A percentile compares a stretch with the other conserved stretches of the same genome.
phyloP scores from a whole-genome alignment of 129 eudicot species.

The Dittrichia graveolens region DNA sequence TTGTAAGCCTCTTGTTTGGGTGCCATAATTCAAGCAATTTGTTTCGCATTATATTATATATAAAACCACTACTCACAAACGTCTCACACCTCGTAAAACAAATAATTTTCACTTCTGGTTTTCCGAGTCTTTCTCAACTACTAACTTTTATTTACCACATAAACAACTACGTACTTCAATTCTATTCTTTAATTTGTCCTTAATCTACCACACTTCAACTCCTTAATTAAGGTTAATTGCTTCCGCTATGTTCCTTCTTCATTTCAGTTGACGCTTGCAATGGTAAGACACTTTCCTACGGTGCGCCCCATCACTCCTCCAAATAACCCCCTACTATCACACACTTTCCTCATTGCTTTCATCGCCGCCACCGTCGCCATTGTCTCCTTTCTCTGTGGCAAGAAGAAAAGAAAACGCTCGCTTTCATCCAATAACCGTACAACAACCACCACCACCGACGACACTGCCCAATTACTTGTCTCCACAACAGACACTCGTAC shows the following conservation, averaged over 20 bases:
- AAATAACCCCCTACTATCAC: slow-evolving; percentile 39
- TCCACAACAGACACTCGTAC: neutral
- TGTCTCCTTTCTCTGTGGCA: slow-evolving; percentile 62
- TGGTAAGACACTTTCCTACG: slow-evolving; percentile 60
- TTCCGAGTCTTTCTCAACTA: slow-evolving; percentile 31
- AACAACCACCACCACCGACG: neutral
- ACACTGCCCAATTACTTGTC: neutral
- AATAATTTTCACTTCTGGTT: slow-evolving; percentile 27
- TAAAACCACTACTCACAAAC: slow-evolving; percentile 25
- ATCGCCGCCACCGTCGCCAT: slow-evolving; percentile 47
- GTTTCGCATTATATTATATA: slow-evolving; percentile 25
- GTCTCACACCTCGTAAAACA: slow-evolving; percentile 24
- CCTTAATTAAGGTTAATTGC: neutral
- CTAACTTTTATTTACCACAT: slow-evolving; percentile 23
- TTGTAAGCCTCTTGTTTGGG: slow-evolving; percentile 16
- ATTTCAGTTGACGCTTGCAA: slow-evolving; percentile 27
- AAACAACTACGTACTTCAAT: too few species aligned
- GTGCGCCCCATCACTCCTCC: slow-evolving; percentile 34
- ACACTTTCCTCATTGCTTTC: slow-evolving; percentile 42
- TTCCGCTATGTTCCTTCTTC: slow-evolving; percentile 31
- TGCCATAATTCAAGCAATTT: slow-evolving; percentile 50
- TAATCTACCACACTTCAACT: too few species aligned
- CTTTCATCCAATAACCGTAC: slow-evolving; percentile 12
- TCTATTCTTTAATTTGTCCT: too few species aligned
- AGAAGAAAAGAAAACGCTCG: slow-evolving; percentile 32